Percentiles rank a stretch among this genome's conserved stretches.
Evolutionary conservation across 1,139 yeast genomes (phyloP).

Genomic region (Hanseniaspora uvarum): DNA sequence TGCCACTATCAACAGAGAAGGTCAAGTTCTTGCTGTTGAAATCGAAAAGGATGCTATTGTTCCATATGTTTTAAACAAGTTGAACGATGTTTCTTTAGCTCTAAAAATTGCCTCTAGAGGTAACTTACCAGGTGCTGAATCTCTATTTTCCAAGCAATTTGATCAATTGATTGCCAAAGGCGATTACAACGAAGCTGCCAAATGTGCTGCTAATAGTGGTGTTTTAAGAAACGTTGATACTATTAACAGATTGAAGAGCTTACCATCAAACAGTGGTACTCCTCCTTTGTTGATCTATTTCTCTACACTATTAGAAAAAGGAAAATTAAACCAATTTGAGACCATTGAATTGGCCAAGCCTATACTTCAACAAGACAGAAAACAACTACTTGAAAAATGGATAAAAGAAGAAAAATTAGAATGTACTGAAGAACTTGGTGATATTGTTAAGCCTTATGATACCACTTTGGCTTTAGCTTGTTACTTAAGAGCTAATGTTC

Average conservation of each 20-base stretch:
- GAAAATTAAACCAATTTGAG: slow-evolving; percentile 85
- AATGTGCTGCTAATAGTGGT: slow-evolving; percentile 91
- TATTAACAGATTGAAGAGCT: slow-evolving; percentile 78
- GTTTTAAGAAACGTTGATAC: slow-evolving; percentile 92
- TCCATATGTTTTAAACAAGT: slow-evolving; percentile 78
- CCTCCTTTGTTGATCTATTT: slow-evolving; percentile 92
- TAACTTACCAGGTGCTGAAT: slow-evolving; percentile 94
- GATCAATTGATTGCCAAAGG: slow-evolving; percentile 75
- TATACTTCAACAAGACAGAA: slow-evolving; percentile 89
- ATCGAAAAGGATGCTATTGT: slow-evolving; percentile 75
- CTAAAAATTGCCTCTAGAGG: slow-evolving; percentile 87
- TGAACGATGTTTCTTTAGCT: slow-evolving; percentile 80
- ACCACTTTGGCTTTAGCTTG: slow-evolving; percentile 81
- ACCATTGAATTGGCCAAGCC: slow-evolving; percentile 92
- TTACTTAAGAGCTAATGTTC: slow-evolving; percentile 73
- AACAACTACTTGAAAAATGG: slow-evolving; percentile 92
- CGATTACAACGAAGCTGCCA: slow-evolving; percentile 86
- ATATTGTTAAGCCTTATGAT: slow-evolving; percentile 81
- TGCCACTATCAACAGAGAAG: slow-evolving; percentile 85
- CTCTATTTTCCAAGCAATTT: slow-evolving; percentile 81
- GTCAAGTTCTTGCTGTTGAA: slow-evolving; percentile 91
- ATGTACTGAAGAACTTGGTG: slow-evolving; percentile 93
- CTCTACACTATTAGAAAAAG: slow-evolving; percentile 83
- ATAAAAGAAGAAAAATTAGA: slow-evolving; percentile 88
- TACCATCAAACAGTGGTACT: slow-evolving; percentile 88